A percentile compares a stretch with the other conserved stretches of the same genome.
Evolutionary conservation across 2,329 filamentous ascomycete genomes (phyloP).

Genomic region (Scytalidium lignicola): DNA sequence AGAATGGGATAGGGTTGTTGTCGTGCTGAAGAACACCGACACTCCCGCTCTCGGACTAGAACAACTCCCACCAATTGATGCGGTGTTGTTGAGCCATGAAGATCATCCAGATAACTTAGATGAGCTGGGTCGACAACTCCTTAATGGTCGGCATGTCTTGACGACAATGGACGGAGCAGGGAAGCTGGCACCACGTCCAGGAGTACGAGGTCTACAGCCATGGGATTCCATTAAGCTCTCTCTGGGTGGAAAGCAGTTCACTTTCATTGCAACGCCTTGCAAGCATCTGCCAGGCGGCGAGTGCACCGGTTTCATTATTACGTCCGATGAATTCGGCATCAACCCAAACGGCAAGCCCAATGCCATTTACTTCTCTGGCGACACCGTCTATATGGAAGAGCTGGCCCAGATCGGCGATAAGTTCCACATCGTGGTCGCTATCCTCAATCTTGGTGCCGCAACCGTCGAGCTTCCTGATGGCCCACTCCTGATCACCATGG

Average conservation of each 20-base stretch:
- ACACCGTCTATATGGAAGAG: conserved; percentile 39
- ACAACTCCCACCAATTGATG: conserved; percentile 40
- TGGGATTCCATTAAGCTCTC: conserved; percentile 31
- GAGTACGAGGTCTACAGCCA: conserved; percentile 32
- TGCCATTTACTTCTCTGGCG: conserved; percentile 43
- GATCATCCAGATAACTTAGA: conserved; percentile 47
- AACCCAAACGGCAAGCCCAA: conserved; percentile 33
- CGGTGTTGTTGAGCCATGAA: conserved; percentile 42
- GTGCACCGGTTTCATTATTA: conserved; percentile 40
- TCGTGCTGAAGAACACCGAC: conserved; percentile 27
- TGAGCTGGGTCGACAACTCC: conserved; percentile 36
- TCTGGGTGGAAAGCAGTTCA: conserved; percentile 17
- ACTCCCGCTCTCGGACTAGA: conserved; percentile 31
- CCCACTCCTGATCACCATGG: conserved; percentile 37
- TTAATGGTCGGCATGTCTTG: conserved; percentile 38
- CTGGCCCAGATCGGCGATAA: neutral
- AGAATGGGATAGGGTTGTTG: conserved; percentile 16
- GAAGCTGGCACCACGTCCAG: conserved; percentile 38
- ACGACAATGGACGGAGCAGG: conserved; percentile 36
- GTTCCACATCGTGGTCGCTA: neutral
- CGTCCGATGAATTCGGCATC: conserved; percentile 31
- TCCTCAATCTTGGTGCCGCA: neutral
- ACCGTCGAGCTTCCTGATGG: no score
- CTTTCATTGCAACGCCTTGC: conserved; percentile 38
- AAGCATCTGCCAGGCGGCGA: conserved; percentile 39